Base-by-base conservation (phyloP, 805 yeast species). In the Candida cerambycidarum region DNA sequence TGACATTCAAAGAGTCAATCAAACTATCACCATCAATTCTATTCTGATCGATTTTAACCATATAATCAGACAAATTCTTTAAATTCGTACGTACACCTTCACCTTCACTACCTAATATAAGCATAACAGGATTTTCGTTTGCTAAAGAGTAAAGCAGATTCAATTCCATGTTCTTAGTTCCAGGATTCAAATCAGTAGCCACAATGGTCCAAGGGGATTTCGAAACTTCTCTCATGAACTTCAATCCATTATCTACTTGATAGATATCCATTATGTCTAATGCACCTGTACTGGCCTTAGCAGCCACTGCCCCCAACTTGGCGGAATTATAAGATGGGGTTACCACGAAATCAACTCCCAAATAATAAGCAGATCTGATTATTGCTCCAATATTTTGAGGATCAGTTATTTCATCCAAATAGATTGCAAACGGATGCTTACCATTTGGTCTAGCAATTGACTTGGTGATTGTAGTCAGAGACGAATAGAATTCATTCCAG, bases 331-430 rank as follows among this genome's bases (percentile, higher is more conserved):
- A 76, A 27, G 77, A 80, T 1, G 95, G 83, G 32, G 83, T 63
- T 1, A 84, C 79, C 5, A 88, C 66, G 55, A 87, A 85, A 62
- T 89, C 96, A 2, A 75, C 95, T 7, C 96, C 96, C 11, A 89
- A 67, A 62, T 74, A 89, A 63, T 81, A 84, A 0, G 95, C 92
- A 2, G 89, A 78, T 57, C 97, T 69, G 21, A 86, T 63, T 32
- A 89, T 79, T 17, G 92, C 93, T 6, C 97, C 97, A 52, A 87
- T 69, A 58, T 89, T 89, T 58, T 87, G 95, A 0, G 96, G 92
- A 59, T 89, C 96, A 11, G 86, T 79, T 33, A 89, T 73, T 45
- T 85, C 88, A 60, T 89, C 96, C 18, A 89, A 63, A 53, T 75
- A 88, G 3, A 89, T 51, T 0, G 89, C 96, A 13, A 89, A 53